Percentiles rank a stretch among this genome's conserved stretches.
Conservation (phyloP, 345 rosid species). For the Dipteronia sinensis region DNA sequence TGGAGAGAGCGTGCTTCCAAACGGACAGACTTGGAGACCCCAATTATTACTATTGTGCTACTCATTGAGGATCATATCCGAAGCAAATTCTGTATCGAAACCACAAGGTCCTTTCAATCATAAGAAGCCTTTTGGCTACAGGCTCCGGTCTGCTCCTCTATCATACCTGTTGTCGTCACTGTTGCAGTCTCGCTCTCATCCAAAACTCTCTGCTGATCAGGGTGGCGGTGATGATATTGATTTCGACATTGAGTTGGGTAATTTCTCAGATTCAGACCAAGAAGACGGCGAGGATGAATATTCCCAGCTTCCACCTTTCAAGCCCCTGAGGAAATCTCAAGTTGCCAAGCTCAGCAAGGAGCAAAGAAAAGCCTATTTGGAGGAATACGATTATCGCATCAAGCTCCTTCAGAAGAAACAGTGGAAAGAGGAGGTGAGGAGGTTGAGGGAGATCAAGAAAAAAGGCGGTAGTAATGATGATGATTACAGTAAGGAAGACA, state of each 20-base stretch:
- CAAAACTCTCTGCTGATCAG: conserved; percentile 33
- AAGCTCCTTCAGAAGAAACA: conserved; percentile 51
- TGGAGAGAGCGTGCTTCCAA: conserved; percentile 37
- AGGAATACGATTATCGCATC: conserved; percentile 48
- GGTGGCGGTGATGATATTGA: conserved; percentile 34
- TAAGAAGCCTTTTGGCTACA: conserved; percentile 33
- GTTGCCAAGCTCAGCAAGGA: conserved; percentile 41
- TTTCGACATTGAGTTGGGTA: conserved; percentile 33
- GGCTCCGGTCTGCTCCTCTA: conserved; percentile 33
- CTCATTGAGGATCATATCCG: conserved; percentile 53
- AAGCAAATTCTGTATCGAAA: conserved; percentile 36
- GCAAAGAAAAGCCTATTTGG: conserved; percentile 45
- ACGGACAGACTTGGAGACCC: conserved; percentile 54
- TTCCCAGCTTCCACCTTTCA: conserved; percentile 51
- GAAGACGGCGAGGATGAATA: conserved; percentile 38
- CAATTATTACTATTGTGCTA: conserved; percentile 61
- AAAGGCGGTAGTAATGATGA: conserved; percentile 9
- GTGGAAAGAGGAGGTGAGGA: conserved; percentile 41
- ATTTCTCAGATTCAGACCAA: conserved; percentile 28
- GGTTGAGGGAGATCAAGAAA: conserved; percentile 39
- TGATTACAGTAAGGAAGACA: conserved; percentile 18
- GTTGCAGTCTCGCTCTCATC: conserved; percentile 43
- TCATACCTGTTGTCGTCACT: conserved; percentile 50
- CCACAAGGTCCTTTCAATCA: conserved; percentile 32
- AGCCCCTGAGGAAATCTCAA: conserved; percentile 40